Evolutionary conservation across 768 basidiomycete genomes (phyloP).

Genomic region (Russula griseocarnosa): DNA sequence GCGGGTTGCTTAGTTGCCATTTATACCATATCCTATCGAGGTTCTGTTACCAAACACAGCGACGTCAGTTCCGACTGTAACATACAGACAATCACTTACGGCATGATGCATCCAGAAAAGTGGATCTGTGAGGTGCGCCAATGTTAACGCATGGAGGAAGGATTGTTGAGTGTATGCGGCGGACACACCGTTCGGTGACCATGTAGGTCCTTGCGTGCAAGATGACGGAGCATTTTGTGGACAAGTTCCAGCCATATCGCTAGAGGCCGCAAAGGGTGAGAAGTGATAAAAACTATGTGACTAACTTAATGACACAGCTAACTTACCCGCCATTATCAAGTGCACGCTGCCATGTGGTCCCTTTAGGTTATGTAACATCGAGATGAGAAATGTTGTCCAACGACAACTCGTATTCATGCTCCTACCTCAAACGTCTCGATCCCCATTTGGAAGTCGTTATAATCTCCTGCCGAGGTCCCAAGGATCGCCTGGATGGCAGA

Average conservation of each 20-base stretch:
- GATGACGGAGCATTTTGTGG: constrained; percentile 31
- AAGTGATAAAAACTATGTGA: not conserved
- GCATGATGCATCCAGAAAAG: constrained; percentile 39
- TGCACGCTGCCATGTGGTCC: constrained; percentile 39
- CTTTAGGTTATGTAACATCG: constrained; percentile 25
- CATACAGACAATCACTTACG: constrained; percentile 26
- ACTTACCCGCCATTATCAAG: constrained; percentile 36
- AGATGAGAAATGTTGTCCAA: not conserved
- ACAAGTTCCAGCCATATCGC: constrained; percentile 35
- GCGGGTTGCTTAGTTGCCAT: constrained; percentile 34
- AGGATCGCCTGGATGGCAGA: constrained; percentile 31
- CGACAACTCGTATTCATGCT: not conserved
- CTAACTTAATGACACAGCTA: constrained; percentile 1
- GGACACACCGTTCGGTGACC: constrained; percentile 35
- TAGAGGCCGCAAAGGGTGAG: constrained; percentile 9
- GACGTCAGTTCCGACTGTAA: not conserved
- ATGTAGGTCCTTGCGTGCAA: constrained; percentile 33
- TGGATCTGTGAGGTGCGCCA: constrained; percentile 31
- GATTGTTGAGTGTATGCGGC: not conserved
- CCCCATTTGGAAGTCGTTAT: constrained; percentile 33
- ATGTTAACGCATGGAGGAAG: not conserved
- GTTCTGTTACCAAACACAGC: constrained; percentile 29
- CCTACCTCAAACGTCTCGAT: constrained; percentile 35
- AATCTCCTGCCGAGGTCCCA: constrained; percentile 34
- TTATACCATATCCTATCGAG: constrained; percentile 40